Evolutionary conservation across 1,284 basidiomycete genomes (phyloP).

Genomic region (Melanopsichium pennsylvanicum): DNA sequence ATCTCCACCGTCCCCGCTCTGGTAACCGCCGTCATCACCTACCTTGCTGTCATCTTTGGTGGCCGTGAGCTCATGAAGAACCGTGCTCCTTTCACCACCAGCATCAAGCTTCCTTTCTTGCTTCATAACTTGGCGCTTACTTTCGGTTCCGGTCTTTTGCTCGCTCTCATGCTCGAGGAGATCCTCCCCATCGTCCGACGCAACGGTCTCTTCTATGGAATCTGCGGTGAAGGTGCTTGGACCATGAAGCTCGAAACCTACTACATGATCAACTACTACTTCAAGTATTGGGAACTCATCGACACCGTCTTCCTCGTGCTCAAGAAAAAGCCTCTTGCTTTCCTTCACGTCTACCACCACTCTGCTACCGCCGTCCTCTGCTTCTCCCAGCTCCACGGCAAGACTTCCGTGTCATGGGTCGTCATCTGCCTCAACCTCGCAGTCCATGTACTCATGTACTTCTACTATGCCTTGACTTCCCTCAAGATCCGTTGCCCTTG

Average conservation of each 20-base stretch:
- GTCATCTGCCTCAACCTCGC: slow-evolving; percentile 90
- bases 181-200: slow-evolving; percentile 48
- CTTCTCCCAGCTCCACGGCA: slow-evolving; percentile 86
- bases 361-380: slow-evolving; percentile 96
- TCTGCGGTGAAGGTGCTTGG: slow-evolving; percentile 83
- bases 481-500: slow-evolving; percentile 69
- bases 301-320: slow-evolving; percentile 97
- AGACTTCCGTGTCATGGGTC: slow-evolving; percentile 84
- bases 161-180: slow-evolving; percentile 85
- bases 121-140: slow-evolving; percentile 90
- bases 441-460: slow-evolving; percentile 95
- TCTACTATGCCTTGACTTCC: slow-evolving; percentile 61
- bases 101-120: slow-evolving; percentile 80
- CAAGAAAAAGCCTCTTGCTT: slow-evolving; percentile 94
- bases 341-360: slow-evolving; percentile 98
- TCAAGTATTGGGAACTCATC: slow-evolving; percentile 74
- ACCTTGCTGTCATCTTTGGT: slow-evolving; percentile 88
- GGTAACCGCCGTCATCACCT: slow-evolving; percentile 73
- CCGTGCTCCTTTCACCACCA: slow-evolving; percentile 70
- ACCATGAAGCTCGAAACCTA: slow-evolving; percentile 72
- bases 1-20: slow-evolving; percentile 52
- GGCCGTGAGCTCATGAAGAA: slow-evolving; percentile 82
- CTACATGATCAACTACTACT: slow-evolving; percentile 93
- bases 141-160: slow-evolving; percentile 79
- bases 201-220: slow-evolving; percentile 69